Percentiles rank a stretch among this genome's conserved stretches.
Conservation (phyloP, 116 monocot genomes). For the Cymodocea nodosa region DNA sequence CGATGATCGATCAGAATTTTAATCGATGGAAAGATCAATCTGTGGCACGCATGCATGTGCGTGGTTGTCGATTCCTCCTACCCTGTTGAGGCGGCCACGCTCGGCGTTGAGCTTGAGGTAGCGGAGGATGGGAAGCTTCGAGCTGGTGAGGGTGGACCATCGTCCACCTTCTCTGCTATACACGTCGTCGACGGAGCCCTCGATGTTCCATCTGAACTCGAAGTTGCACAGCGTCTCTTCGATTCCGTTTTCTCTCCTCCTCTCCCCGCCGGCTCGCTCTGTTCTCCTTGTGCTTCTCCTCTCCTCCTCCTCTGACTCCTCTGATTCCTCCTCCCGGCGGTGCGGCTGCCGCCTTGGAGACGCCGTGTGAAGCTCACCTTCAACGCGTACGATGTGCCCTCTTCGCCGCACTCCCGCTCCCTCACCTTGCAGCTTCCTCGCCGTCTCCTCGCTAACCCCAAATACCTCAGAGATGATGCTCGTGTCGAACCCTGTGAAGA, state of each 20-base stretch:
- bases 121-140: slow-evolving; percentile 42
- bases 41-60: no score
- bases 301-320: neutral
- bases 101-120: slow-evolving; percentile 30
- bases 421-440: slow-evolving; percentile 20
- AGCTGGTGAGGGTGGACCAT: slow-evolving; percentile 38
- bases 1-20: neutral
- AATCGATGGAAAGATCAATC: no score
- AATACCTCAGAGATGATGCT: slow-evolving; percentile 9
- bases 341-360: neutral
- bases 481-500: slow-evolving; percentile 19
- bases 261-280: slow-evolving; percentile 3
- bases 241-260: slow-evolving; percentile 23
- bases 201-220: slow-evolving; percentile 37
- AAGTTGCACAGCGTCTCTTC: slow-evolving; percentile 36
- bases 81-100: slow-evolving; percentile 35
- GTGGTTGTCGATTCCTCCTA: slow-evolving; percentile 7
- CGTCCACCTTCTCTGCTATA: slow-evolving; percentile 28
- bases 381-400: slow-evolving; percentile 20
- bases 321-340: slow-evolving; percentile 1
- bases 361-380: slow-evolving; percentile 5
- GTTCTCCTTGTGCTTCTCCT: neutral
- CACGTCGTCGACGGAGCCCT: slow-evolving; percentile 28
- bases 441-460: slow-evolving; percentile 9
- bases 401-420: neutral